Percentiles rank a stretch among this genome's conserved stretches.
phyloP scores from a whole-genome alignment of 2,329 filamentous ascomycete species.

The Tolypocladium inflatum region DNA sequence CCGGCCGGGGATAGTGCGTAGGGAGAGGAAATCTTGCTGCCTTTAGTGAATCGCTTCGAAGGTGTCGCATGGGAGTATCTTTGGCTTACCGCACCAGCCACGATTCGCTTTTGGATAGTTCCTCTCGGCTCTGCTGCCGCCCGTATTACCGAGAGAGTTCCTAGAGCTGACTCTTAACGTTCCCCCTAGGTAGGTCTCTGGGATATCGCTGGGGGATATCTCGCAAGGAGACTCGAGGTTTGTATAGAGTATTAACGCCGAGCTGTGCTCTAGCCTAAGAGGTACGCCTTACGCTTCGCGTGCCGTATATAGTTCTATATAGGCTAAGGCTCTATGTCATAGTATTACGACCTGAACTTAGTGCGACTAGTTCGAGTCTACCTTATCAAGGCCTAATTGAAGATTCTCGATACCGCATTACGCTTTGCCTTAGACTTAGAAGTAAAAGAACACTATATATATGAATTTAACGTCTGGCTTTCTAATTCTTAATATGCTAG shows the following conservation, averaged over 20 bases:
- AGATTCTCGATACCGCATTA: neutral
- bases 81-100: neutral
- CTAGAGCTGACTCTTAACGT: neutral
- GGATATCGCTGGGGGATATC: neutral
- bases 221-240: neutral
- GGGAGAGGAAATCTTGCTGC: neutral
- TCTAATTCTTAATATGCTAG: too few relatives aligned
- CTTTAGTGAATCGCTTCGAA: slow-evolving; percentile 2
- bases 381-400: neutral
- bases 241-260: neutral
- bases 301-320: neutral
- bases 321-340: neutral
- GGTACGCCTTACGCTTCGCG: neutral
- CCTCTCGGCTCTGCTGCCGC: neutral
- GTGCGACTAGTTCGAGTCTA: neutral
- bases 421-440: too few relatives aligned
- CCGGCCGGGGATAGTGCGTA: neutral
- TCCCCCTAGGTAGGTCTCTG: neutral
- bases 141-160: neutral
- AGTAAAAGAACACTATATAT: neutral
- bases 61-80: neutral
- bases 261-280: neutral
- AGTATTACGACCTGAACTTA: neutral
- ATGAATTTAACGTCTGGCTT: too few relatives aligned
- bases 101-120: neutral